A percentile compares a stretch with the other conserved stretches of the same genome.
phyloP scores from a whole-genome alignment of 164 flowering plant species.

The Vitis rotundifolia region DNA sequence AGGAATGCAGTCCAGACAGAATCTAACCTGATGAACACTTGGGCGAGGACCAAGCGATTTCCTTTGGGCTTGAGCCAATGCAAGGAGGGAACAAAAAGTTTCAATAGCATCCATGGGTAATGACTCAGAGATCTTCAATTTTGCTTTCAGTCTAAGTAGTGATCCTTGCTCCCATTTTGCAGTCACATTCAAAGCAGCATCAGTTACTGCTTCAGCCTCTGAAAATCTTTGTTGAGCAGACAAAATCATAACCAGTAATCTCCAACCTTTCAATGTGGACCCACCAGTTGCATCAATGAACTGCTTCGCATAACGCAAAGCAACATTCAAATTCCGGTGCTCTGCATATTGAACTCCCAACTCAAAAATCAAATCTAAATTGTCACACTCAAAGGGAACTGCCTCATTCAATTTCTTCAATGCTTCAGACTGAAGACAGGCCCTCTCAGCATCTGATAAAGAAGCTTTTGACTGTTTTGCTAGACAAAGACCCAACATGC shows the following conservation, averaged over 20 bases:
- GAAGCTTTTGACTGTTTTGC: conserved; percentile 78
- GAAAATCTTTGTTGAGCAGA: conserved; percentile 81
- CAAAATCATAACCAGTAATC: conserved; percentile 81
- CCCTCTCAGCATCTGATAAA: conserved; percentile 81
- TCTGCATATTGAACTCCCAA: conserved; percentile 82
- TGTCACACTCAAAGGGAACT: conserved; percentile 47
- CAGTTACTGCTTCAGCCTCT: conserved; percentile 86
- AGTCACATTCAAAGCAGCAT: conserved; percentile 96
- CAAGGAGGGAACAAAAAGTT: conserved; percentile 83
- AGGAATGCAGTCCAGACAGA: not conserved
- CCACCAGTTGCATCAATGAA: conserved; percentile 91
- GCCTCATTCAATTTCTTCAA: conserved; percentile 80
- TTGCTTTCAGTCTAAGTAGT: conserved; percentile 84
- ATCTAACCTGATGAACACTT: conserved; percentile 57
- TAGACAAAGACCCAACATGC: conserved; percentile 77
- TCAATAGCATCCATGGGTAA: conserved; percentile 82
- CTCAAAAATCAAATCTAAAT: conserved; percentile 72
- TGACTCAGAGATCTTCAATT: conserved; percentile 70
- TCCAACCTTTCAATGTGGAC: conserved; percentile 83
- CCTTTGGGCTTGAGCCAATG: conserved; percentile 88
- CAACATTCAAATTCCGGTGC: conserved; percentile 70
- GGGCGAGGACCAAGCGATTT: conserved; percentile 66
- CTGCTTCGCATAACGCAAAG: conserved; percentile 74
- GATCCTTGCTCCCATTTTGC: conserved; percentile 98
- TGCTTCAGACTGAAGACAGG: conserved; percentile 77